These are phyloP conservation scores for Lasiosphaeris hirsuta DNA, from an alignment of 495 filamentous ascomycete species.

Conservation along the genomic window DNA sequence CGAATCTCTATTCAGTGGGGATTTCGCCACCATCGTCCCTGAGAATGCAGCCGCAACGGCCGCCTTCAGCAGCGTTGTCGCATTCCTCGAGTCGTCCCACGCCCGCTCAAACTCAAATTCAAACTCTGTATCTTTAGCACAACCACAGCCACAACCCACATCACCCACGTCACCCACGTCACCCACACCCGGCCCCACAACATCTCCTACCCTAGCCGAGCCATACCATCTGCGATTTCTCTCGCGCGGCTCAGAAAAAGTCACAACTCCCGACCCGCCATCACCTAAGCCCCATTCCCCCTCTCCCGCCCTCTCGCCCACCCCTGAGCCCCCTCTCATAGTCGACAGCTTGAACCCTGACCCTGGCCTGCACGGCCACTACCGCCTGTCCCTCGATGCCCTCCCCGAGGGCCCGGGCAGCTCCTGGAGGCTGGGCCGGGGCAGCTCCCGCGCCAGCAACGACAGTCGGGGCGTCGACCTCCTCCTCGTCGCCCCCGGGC, in stretches of 20 bases:
- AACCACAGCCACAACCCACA: background rate
- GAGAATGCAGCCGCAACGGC: background rate
- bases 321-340: background rate
- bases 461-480: conserved; percentile 2
- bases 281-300: background rate
- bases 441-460: background rate
- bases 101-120: no score
- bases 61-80: conserved; percentile 1
- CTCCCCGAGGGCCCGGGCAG: conserved; percentile 3
- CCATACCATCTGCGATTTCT: conserved; percentile 6
- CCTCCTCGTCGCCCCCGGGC: conserved; percentile 4
- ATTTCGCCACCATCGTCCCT: conserved; percentile 2
- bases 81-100: conserved; percentile 9
- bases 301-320: background rate
- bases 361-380: conserved; percentile 1
- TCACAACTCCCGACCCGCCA: background rate
- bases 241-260: no score
- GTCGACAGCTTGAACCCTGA: no score
- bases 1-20: conserved; percentile 1
- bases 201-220: background rate
- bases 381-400: conserved; percentile 6
- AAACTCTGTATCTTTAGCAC: background rate
- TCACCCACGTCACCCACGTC: background rate
- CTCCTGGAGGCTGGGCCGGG: conserved; percentile 8
- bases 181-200: no score